These are phyloP conservation scores for Pseudophaeomoniella oleicola DNA, from an alignment of 2,329 filamentous ascomycete genomes.

Conservation along the genomic window DNA sequence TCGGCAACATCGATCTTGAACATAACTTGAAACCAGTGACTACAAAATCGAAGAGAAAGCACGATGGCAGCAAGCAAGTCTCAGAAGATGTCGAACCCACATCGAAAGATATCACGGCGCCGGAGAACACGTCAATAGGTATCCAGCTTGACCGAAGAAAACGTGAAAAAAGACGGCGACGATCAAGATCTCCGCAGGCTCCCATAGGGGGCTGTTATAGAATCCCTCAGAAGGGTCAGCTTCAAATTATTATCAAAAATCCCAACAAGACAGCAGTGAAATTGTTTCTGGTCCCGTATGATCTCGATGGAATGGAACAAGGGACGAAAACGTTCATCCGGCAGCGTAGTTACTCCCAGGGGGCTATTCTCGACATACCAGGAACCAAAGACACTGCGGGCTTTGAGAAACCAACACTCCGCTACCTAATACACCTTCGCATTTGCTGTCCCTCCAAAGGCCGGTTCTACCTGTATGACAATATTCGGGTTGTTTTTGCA, in stretches of 20 bases:
- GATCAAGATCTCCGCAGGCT: constrained; percentile 45
- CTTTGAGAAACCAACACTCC: constrained; percentile 55
- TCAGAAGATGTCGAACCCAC: not conserved
- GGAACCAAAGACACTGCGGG: constrained; percentile 12
- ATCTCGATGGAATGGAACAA: constrained; percentile 79
- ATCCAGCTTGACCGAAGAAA: constrained; percentile 24
- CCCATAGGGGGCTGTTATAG: constrained; percentile 83
- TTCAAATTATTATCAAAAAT: constrained; percentile 96
- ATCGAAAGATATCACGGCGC: constrained; percentile 5
- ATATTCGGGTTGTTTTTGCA: constrained; percentile 86
- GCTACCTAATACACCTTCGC: constrained; percentile 84
- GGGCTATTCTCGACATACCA: constrained; percentile 56
- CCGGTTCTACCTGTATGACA: constrained; percentile 81
- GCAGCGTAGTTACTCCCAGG: constrained; percentile 82
- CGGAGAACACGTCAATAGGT: constrained; percentile 8
- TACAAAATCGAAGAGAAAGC: constrained; percentile 17
- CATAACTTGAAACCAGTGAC: constrained; percentile 50
- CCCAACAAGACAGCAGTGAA: constrained; percentile 98
- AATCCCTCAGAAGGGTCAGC: constrained; percentile 82
- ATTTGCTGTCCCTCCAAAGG: constrained; percentile 78
- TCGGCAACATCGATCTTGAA: constrained; percentile 82
- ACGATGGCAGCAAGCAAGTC: constrained; percentile 16
- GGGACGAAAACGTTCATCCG: constrained; percentile 93
- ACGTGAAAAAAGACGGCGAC: constrained; percentile 44
- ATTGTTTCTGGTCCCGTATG: constrained; percentile 85